Evolutionary conservation across 2,329 filamentous ascomycete species (phyloP), one percentile per base, ranked within the genome.

Genomic region (Cladosporium sp.): DNA sequence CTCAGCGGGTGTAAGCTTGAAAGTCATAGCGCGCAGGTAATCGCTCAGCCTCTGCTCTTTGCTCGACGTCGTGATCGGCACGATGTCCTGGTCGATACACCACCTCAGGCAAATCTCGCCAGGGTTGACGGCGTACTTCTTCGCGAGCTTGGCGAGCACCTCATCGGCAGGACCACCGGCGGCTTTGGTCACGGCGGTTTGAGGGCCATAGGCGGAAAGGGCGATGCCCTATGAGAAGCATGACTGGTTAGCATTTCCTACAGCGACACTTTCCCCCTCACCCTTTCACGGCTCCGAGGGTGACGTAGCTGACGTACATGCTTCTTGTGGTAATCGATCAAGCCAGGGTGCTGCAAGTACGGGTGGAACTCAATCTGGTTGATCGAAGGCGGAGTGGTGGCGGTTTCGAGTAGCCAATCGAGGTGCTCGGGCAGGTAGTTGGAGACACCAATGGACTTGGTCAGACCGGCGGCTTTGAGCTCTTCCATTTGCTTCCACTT

Each of bases 301-400:
- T 8, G 8, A 19, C 3, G 3, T n/a, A 2, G 40, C 19, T 43
- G 14, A 30, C 55, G 9, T 59, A 64, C 66, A 56, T 69, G 65
- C 59, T 75, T 65, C 66, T 76, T 78, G 71, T 80, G 75, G 72
- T 81, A 85, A 14, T 80, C 74, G 7, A 86, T 71, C 28, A 89
- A 73, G 17, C 81, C 76, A 1, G 75, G 74, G 68, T 84, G 86
- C 69, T 88, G 86, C 11, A 89, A 77, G 66, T 87, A 87, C 1
- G 86, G 85, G 70, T 89, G 85, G 54, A 84, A 84, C 70, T 89
- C 86, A 63, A 89, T 84, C 73, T 89, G 86, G 73, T 89, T 88
- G 65, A 82, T 81, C 1, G 83, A 83, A 1, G 86, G 86, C 1
- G 77, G 73, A 11, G 85, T 76, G 39, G 74, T 79, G n/a, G 81